Evolutionary conservation across 805 yeast genomes (phyloP).

Genomic region (Wickerhamomyces chambardii): DNA sequence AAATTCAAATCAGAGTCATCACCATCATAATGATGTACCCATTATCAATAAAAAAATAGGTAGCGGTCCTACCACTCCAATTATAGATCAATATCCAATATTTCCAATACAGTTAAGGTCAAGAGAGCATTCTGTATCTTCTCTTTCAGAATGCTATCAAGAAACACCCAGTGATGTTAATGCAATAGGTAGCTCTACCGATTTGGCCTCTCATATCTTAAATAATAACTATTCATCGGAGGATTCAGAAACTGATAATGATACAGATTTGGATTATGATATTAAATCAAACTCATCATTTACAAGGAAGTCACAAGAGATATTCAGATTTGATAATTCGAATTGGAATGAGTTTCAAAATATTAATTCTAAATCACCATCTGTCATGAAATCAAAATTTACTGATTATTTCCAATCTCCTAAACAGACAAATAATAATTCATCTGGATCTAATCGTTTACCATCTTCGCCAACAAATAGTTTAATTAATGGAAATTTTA

Average conservation of each 20-base stretch:
- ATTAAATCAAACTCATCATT: slow-evolving; percentile 2
- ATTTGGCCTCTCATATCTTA: no score
- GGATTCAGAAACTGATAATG: slow-evolving; percentile 6
- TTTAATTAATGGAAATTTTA: no score
- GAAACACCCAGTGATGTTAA: no score
- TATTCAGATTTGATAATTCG: slow-evolving; percentile 4
- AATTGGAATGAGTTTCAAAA: slow-evolving; percentile 3
- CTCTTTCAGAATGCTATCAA: background rate
- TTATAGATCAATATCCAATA: background rate
- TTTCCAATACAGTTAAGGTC: background rate
- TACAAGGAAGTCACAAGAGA: slow-evolving; percentile 5
- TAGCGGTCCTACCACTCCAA: background rate
- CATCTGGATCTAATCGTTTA: no score
- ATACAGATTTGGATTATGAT: slow-evolving; percentile 8
- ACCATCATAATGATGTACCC: no score
- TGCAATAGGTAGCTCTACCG: no score
- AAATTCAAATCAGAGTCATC: no score
- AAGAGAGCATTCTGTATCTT: background rate
- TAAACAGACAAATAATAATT: background rate
- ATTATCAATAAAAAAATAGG: no score
- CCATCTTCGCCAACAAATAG: no score
- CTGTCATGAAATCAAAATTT: background rate
- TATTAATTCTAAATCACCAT: slow-evolving; percentile 6
- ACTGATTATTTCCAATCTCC: slow-evolving; percentile 8
- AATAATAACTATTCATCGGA: slow-evolving; percentile 2